A percentile compares a stretch with the other conserved stretches of the same genome.
Conservation (phyloP, 345 rosid species). For the Melastoma malabathricum region DNA sequence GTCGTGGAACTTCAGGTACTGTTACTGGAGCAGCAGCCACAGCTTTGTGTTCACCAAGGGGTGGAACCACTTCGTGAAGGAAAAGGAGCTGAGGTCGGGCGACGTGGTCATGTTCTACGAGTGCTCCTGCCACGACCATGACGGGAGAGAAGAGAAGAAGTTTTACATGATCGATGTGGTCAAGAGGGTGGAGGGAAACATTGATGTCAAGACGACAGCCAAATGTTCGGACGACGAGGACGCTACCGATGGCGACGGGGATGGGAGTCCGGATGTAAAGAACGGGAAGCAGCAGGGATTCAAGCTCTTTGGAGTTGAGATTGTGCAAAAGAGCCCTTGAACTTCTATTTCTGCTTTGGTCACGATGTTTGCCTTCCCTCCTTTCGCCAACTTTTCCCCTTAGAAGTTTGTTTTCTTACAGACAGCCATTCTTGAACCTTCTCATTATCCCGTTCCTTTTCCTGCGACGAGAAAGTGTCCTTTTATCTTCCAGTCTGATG, state of each 20-base stretch:
- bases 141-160: slow-evolving; percentile 2
- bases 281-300: slow-evolving; percentile 10
- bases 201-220: background rate
- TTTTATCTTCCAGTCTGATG: background rate
- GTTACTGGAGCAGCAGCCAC: slow-evolving; percentile 86
- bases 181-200: background rate
- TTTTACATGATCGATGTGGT: slow-evolving; percentile 31
- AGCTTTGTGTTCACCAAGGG: slow-evolving; percentile 85
- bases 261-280: background rate
- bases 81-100: slow-evolving; percentile 38
- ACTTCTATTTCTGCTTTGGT: too few species aligned
- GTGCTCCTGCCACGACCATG: slow-evolving; percentile 16
- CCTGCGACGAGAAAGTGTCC: background rate
- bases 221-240: too few species aligned
- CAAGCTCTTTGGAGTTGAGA: slow-evolving; percentile 35
- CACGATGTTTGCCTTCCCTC: too few species aligned
- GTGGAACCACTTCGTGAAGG: slow-evolving; percentile 66
- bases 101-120: slow-evolving; percentile 37
- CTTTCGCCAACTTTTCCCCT: too few species aligned
- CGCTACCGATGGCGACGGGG: too few species aligned
- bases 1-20: slow-evolving; percentile 68
- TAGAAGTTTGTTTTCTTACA: background rate
- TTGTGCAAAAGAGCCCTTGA: slow-evolving; percentile 1
- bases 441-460: background rate
- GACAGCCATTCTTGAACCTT: background rate